These are phyloP conservation scores for Chionographis japonica DNA, from an alignment of 106 monocot genomes.

Conservation along the genomic window DNA sequence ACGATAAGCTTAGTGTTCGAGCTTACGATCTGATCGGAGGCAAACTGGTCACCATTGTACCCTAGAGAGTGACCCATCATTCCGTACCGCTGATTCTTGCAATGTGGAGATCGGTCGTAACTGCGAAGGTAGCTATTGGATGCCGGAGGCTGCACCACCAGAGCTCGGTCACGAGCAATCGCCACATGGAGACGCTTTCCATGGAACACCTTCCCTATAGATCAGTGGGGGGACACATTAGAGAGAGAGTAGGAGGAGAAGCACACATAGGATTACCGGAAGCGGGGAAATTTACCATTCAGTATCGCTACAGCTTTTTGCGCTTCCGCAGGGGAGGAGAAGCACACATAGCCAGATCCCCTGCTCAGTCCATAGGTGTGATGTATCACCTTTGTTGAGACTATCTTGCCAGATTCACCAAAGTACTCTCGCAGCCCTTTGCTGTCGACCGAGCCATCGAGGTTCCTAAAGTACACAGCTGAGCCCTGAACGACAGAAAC, in stretches of 20 bases:
- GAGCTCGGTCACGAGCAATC: slow-evolving; percentile 9
- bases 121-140: neutral
- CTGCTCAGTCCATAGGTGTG: slow-evolving; percentile 25
- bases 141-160: neutral
- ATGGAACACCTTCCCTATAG: slow-evolving; percentile 16
- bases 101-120: neutral
- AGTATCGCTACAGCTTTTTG: slow-evolving; percentile 31
- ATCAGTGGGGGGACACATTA: neutral
- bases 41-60: no score
- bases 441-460: slow-evolving; percentile 28
- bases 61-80: no score
- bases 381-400: slow-evolving; percentile 25
- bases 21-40: no score
- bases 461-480: slow-evolving; percentile 44
- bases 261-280: neutral
- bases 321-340: slow-evolving; percentile 41
- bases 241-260: neutral
- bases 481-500: slow-evolving; percentile 23
- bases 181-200: slow-evolving; percentile 21
- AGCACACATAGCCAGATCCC: slow-evolving; percentile 59
- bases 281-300: slow-evolving; percentile 35
- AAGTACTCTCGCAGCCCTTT: slow-evolving; percentile 27
- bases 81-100: neutral
- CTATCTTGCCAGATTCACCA: slow-evolving; percentile 29
- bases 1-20: no score